These are phyloP conservation scores for Scheffersomyces titani DNA, from an alignment of 1,139 yeast genomes.

Conservation along the genomic window DNA sequence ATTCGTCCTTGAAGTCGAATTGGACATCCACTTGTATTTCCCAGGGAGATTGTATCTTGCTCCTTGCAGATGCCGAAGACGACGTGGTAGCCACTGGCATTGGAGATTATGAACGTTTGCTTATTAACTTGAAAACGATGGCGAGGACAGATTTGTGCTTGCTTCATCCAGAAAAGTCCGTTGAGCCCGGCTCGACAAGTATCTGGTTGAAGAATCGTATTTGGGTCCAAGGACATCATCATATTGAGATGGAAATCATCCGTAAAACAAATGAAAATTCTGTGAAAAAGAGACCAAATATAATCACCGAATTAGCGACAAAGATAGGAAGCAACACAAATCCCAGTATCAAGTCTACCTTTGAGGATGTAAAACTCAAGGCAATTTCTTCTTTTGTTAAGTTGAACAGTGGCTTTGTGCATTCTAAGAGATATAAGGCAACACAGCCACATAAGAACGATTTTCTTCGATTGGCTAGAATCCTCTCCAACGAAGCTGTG, in stretches of 20 bases:
- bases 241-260: conserved; percentile 61
- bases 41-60: conserved; percentile 87
- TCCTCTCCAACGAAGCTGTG: conserved; percentile 88
- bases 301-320: conserved; percentile 41
- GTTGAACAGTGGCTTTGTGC: conserved; percentile 10
- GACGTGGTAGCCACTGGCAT: conserved; percentile 64
- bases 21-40: conserved; percentile 95
- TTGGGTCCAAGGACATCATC: conserved; percentile 95
- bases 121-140: conserved; percentile 76
- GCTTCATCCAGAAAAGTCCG: conserved; percentile 80
- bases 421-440: conserved; percentile 6
- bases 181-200: conserved; percentile 81
- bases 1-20: conserved; percentile 75
- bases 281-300: conserved; percentile 18
- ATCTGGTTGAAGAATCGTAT: conserved; percentile 81
- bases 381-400: conserved; percentile 29
- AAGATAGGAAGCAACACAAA: conserved; percentile 36
- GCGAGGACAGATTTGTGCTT: conserved; percentile 88
- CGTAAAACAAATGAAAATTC: conserved; percentile 16
- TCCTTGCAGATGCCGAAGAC: conserved; percentile 68
- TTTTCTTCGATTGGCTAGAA: conserved; percentile 83
- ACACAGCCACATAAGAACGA: conserved; percentile 75
- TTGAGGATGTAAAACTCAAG: conserved; percentile 35
- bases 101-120: conserved; percentile 82
- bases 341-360: conserved; percentile 32